Conservation (phyloP, 2,329 filamentous ascomycete genomes). For the Arthrobotrys sphaeroides region DNA sequence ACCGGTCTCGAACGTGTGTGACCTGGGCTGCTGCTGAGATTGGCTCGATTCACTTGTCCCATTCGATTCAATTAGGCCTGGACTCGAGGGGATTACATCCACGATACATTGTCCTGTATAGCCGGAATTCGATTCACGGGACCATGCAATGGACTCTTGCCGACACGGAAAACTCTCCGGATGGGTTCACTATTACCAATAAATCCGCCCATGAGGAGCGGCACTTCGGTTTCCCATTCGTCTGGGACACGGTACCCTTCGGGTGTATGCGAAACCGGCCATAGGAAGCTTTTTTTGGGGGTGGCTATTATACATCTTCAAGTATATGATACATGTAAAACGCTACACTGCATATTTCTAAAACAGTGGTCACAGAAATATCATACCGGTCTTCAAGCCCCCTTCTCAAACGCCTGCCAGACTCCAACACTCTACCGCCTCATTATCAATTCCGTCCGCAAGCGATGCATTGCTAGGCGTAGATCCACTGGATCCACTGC, state of each 20-base stretch:
- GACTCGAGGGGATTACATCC: background rate
- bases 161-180: constrained; percentile 29
- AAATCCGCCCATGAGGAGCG: constrained; percentile 21
- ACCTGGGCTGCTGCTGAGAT: constrained; percentile 40
- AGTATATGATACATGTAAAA: background rate
- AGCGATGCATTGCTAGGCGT: constrained; percentile 27
- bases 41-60: constrained; percentile 23
- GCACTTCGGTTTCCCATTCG: constrained; percentile 5
- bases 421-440: constrained; percentile 55
- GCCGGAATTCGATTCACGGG: constrained; percentile 3
- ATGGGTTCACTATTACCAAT: constrained; percentile 15
- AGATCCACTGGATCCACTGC: constrained; percentile 23
- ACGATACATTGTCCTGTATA: constrained; percentile 3
- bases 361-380: background rate
- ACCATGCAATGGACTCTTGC: constrained; percentile 29
- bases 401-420: constrained; percentile 55
- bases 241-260: background rate
- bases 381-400: background rate
- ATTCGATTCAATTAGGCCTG: background rate
- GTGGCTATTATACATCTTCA: constrained; percentile 2
- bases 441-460: constrained; percentile 41
- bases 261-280: constrained; percentile 4
- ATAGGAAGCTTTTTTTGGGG: background rate
- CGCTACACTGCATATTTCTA: background rate
- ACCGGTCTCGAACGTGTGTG: constrained; percentile 33